A percentile compares a stretch with the other conserved stretches of the same genome.
Conservation (phyloP, 805 yeast genomes). For the Cyberlindnera euphorbiae region DNA sequence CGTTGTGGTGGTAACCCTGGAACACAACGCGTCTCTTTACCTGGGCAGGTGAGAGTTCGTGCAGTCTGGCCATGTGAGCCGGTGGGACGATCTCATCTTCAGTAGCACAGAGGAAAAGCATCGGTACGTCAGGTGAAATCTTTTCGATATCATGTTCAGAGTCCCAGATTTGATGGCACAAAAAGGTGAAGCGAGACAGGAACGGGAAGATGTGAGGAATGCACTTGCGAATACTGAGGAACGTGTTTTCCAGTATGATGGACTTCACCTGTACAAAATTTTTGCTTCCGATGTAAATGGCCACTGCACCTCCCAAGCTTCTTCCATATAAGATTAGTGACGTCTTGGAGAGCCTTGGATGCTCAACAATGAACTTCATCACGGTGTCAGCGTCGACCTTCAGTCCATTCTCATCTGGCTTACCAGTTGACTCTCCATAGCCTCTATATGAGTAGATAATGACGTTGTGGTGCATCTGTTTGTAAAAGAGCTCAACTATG, state of each 20-base stretch:
- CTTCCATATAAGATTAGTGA: conserved; percentile 75
- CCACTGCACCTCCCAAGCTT: conserved; percentile 93
- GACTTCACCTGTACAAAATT: conserved; percentile 51
- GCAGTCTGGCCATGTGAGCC: conserved; percentile 62
- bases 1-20: conserved; percentile 71
- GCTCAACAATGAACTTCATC: conserved; percentile 50
- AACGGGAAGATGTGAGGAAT: conserved; percentile 72
- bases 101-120: conserved; percentile 66
- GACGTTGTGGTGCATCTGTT: conserved; percentile 64
- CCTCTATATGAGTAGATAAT: conserved; percentile 88
- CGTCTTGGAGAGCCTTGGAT: conserved; percentile 47
- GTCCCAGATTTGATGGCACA: conserved; percentile 83
- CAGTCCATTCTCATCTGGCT: conserved; percentile 71
- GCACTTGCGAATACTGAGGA: conserved; percentile 66
- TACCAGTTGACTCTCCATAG: conserved; percentile 77
- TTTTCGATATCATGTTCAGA: conserved; percentile 55
- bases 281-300: conserved; percentile 70
- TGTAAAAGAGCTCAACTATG: conserved; percentile 64
- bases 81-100: conserved; percentile 93
- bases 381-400: conserved; percentile 78
- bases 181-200: conserved; percentile 45
- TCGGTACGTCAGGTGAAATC: conserved; percentile 53
- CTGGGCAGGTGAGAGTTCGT: conserved; percentile 43
- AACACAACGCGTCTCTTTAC: conserved; percentile 51
- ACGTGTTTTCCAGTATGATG: conserved; percentile 81